Evolutionary conservation across 495 filamentous ascomycete species (phyloP), one percentile per base, ranked within the genome.

Genomic region (Astrothelium macrocarpum): DNA sequence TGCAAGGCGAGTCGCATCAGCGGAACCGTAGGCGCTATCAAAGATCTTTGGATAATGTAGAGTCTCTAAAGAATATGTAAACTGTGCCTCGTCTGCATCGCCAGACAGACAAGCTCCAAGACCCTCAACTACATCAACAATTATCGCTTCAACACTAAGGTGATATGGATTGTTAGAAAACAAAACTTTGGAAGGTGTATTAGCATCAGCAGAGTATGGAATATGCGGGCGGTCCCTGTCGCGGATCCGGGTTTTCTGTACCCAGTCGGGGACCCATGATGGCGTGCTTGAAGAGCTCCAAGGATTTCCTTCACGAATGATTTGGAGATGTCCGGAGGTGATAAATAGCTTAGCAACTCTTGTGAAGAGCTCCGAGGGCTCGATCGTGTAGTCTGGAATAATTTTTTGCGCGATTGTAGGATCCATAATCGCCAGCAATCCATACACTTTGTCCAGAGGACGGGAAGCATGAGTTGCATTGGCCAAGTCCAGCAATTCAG

Each of bases 391-490:
- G 45, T 49, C 45, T 12, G 45, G 45, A 12, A 16, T 12, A 20
- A 49, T 49, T 16, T 12, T n/a, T 12, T 20, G 10, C 11, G 45
- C 45, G 10, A 49, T 16, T 5, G 5, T 49, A n/a, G 45, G 45
- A 49, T 49, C 45, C 45, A 49, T 49, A 49, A 49, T 49, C 10
- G 11, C 45, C 14, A 59, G 56, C 28, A 59, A 29, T 11, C 56
- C 56, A 29, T 59, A 59, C 56, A 59, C 56, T 20, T 59, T 59
- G 32, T 59, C 56, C 28, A 10, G 56, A 16, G 16, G 18, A 29
- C n/a, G 9, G 9, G 25, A 16, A 29, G 18, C 11, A 20, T 59
- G 26, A 36, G 18, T 7, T 59, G 26, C 7, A 16, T 36, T 59
- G 7, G 56, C 56, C 56, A 59, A 26, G 18, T 59, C 0, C 1